Percentiles rank a stretch among this genome's conserved stretches.
These are phyloP conservation scores for Glycine tomentella DNA, from an alignment of 306 rosid genomes.

Conservation along the genomic window DNA sequence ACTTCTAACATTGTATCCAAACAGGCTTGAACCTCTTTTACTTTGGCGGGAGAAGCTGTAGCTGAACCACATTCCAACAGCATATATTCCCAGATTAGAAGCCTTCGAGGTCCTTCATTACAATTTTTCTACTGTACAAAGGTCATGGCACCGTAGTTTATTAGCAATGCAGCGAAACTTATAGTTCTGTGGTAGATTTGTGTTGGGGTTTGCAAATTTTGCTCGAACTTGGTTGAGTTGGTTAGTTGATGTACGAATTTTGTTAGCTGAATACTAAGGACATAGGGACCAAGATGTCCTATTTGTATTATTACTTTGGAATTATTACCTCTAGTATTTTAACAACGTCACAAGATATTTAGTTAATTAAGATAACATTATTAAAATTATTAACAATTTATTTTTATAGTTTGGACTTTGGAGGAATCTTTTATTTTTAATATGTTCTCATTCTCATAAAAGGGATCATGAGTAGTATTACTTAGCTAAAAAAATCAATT, in stretches of 20 bases:
- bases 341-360: not conserved
- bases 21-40: no score
- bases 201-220: conserved; percentile 15
- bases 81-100: conserved; percentile 32
- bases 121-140: conserved; percentile 34
- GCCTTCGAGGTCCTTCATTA: conserved; percentile 10
- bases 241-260: conserved; percentile 20
- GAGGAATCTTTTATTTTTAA: no score
- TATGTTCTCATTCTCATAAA: no score
- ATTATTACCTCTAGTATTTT: not conserved
- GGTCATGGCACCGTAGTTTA: conserved; percentile 14
- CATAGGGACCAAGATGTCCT: conserved; percentile 16
- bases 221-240: conserved; percentile 17
- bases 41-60: conserved; percentile 40
- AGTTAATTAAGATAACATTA: not conserved
- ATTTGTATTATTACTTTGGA: conserved; percentile 28
- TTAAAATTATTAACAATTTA: not conserved
- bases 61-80: conserved; percentile 34
- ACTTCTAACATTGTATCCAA: no score
- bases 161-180: conserved; percentile 12
- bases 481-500: no score
- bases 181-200: conserved; percentile 29
- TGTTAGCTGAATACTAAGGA: conserved; percentile 19
- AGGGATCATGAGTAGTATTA: no score
- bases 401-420: no score